Evolutionary conservation across 371 early-diverging fungal species (phyloP), one percentile per base, ranked within the genome.

Genomic region (Mucor plumbeus): DNA sequence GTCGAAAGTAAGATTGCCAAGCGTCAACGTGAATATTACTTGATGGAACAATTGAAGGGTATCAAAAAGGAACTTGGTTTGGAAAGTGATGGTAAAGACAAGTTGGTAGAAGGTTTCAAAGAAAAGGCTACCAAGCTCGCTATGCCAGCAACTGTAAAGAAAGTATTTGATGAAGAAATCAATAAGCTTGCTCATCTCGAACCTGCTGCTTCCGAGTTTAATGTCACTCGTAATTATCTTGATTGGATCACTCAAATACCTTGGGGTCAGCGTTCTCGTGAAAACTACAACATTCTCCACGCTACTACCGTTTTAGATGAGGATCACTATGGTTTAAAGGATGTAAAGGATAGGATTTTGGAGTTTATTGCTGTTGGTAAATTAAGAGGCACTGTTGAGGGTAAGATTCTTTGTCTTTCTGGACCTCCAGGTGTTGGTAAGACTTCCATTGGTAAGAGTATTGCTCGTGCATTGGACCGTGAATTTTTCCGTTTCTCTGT

Each of bases 301-400:
- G 97, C 99, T 17, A 79, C 83, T 17, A 75, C 69, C 21, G 94
- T 97, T 3, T 84, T 99, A 50, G 98, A 99, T 77, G 95, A 97
- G 78, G 98, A 99, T 73, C 99, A 99, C 74, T 98, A 97, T 72
- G 99, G 99, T n/a, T 75, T 99, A 61, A 92, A 97, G 77, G 99
- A 99, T 76, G 97, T 99, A 63, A 99, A 99, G 87, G 97, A 98
- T 69, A 88, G 99, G 19, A 98, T 99, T 70, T 79, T 99, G 59
- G 99, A 99, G 78, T 98, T 98, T 68, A 95, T 99, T 75, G 99
- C 99, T 9, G 97, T 97, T n/a, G 95, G 97, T 15, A 95, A 95
- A 72, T 83, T 98, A 58, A 83, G 96, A 38, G 96, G 96, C 7
- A 91, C 96, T 1, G 97, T 97, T 13, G 94, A 97, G 78, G 98